Evolutionary conservation across 495 filamentous ascomycete species (phyloP).

Genomic region (Tuber umbilicatum): DNA sequence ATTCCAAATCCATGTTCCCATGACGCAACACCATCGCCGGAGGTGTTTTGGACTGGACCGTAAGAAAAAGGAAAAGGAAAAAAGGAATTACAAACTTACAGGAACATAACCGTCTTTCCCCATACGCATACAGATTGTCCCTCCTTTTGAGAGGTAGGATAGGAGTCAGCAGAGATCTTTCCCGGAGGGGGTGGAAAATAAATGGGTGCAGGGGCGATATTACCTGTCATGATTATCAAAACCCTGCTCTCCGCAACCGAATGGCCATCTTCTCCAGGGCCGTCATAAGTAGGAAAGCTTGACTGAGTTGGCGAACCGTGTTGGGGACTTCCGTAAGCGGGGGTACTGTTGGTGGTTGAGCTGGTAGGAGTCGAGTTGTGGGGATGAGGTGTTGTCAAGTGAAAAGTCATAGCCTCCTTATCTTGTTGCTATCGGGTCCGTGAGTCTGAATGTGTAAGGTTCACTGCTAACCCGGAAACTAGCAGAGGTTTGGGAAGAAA

Average conservation of each 20-base stretch:
- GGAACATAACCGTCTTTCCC: constrained; percentile 48
- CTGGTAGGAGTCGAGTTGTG: neutral
- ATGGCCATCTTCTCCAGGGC: constrained; percentile 20
- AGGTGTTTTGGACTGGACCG: neutral
- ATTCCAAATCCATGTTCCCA: neutral
- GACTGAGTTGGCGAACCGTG: neutral
- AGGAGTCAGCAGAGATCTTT: constrained; percentile 3
- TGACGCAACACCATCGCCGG: neutral
- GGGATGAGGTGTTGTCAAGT: neutral
- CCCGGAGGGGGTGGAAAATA: neutral
- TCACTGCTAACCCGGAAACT: neutral
- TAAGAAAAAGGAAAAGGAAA: neutral
- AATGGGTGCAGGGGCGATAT: neutral
- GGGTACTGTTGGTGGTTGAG: neutral
- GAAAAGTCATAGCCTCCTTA: constrained; percentile 2
- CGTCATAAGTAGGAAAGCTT: neutral
- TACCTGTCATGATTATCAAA: constrained; percentile 82
- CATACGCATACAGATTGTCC: constrained; percentile 90
- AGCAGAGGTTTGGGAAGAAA: neutral
- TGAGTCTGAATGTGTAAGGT: neutral
- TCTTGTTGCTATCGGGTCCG: neutral
- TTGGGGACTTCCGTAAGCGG: neutral
- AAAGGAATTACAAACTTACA: constrained; percentile 36
- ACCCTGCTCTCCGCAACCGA: constrained; percentile 60
- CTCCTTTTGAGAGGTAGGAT: constrained; percentile 42